Evolutionary conservation across 495 filamentous ascomycete species (phyloP), one percentile per base, ranked within the genome.

Genomic region (Baudoinia panamericana): DNA sequence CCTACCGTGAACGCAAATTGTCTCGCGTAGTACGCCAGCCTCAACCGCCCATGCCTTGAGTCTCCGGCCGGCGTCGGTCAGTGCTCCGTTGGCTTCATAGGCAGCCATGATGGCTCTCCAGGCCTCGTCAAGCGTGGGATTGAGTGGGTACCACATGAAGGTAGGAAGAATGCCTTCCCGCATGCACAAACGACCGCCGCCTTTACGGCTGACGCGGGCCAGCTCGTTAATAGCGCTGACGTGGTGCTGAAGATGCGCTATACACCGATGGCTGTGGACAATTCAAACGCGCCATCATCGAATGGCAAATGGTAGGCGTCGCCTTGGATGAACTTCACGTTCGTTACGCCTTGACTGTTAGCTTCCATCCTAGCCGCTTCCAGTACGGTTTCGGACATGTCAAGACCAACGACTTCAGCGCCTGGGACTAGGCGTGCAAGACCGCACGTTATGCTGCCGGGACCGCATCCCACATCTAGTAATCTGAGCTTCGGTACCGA

Each of bases 391-490:
- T 27, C 24, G 23, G 4, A 5, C 10, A 39, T 5, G 26, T 45
- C 42, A 11, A 39, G 4, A 25, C 21, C 42, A 5, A 18, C 40
- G 8, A 45, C 25, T 3, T 22, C 10, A 3, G 35, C 42, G 2
- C 40, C 12, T 3, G 42, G 33, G 8, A 39, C 11, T 10, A 4
- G 22, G 9, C 12, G 7, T 7, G 61, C 61, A 11, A 66, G 46
- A 10, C 42, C 50, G 27, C 43, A 52, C 1, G 61, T 56, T 48
- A 50, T 45, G 11, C 32, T 31, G 13, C 46, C 46, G 10, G 46
- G 42, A 2, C 46, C 46, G 43, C 46, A 50, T 25, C 46, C 46
- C 15, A 50, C 26, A 28, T 50, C 46, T 3, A 50, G 42, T 4
- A 50, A 42, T 5, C 19, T 16, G 9, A 31, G 12, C 3, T 25